Conservation (phyloP, 2,329 filamentous ascomycete species). For the Neoarthrinium moseri region DNA sequence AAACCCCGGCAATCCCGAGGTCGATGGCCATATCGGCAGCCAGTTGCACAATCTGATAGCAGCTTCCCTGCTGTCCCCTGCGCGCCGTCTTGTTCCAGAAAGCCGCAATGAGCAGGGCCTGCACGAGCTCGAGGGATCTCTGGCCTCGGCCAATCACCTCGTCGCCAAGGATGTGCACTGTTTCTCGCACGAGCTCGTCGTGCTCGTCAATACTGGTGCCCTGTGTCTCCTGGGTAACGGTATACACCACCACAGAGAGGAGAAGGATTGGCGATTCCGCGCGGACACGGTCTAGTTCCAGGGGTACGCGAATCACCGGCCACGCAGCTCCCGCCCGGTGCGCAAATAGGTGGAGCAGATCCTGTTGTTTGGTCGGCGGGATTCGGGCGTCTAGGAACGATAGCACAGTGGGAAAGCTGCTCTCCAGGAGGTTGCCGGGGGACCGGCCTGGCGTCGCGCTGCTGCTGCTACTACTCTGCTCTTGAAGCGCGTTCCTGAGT, state of each 20-base stretch:
- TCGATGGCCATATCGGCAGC: constrained; percentile 7
- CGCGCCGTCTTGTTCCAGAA: constrained; percentile 6
- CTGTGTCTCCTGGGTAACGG: constrained; percentile 1
- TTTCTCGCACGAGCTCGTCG: constrained; percentile 2
- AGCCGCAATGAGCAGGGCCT: constrained; percentile 1
- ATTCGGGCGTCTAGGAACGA: constrained; percentile 9
- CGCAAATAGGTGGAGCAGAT: neutral
- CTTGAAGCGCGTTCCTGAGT: constrained; percentile 3
- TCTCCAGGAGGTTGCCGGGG: neutral
- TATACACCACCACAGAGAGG: constrained; percentile 5
- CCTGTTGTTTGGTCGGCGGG: neutral
- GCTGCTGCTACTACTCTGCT: neutral
- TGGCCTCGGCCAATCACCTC: neutral
- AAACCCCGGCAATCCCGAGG: constrained; percentile 1
- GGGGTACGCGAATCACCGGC: neutral
- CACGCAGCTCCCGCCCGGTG: neutral
- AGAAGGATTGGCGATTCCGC: constrained; percentile 4
- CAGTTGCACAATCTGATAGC: constrained; percentile 1
- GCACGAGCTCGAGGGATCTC: constrained; percentile 1
- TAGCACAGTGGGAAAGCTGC: neutral
- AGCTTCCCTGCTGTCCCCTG: neutral
- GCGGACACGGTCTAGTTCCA: neutral
- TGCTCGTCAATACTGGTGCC: neutral
- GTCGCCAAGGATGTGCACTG: neutral
- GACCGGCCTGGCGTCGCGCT: neutral